Conservation (phyloP, 2,329 filamentous ascomycete genomes). For the Colletotrichum cuscutae region DNA sequence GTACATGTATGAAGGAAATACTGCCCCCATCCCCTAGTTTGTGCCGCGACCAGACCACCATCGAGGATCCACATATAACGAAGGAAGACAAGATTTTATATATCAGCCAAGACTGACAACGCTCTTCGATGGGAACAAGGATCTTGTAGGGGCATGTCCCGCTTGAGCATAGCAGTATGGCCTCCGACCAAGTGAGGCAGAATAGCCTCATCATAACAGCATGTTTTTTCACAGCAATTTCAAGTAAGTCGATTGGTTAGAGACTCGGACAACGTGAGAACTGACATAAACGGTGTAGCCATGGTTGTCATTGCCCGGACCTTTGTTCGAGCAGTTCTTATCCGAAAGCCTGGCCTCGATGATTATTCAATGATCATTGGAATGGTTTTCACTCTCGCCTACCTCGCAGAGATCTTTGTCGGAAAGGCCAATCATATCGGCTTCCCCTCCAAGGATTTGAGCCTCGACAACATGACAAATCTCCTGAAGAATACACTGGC, state of each 20-base stretch:
- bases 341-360: slow-evolving; percentile 37
- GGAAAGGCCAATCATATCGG: slow-evolving; percentile 38
- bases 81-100: not conserved
- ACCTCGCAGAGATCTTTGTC: slow-evolving; percentile 37
- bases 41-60: not conserved
- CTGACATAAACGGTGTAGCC: slow-evolving; percentile 10
- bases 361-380: slow-evolving; percentile 36
- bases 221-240: slow-evolving; percentile 33
- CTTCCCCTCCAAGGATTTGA: slow-evolving; percentile 33
- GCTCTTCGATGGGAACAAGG: not conserved
- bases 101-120: not conserved
- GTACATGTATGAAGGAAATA: not conserved
- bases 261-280: too few relatives aligned
- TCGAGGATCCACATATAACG: not conserved
- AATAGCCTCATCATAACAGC: slow-evolving; percentile 35
- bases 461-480: slow-evolving; percentile 36
- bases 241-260: slow-evolving; percentile 25
- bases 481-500: slow-evolving; percentile 45
- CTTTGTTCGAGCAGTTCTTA: slow-evolving; percentile 31
- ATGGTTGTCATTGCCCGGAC: slow-evolving; percentile 33
- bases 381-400: slow-evolving; percentile 29
- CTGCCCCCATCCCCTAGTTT: not conserved
- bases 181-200: slow-evolving; percentile 36
- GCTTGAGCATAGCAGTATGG: slow-evolving; percentile 31
- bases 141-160: not conserved